phyloP scores from a whole-genome alignment of 306 rosid species.

The Macrotyloma uniflorum region DNA sequence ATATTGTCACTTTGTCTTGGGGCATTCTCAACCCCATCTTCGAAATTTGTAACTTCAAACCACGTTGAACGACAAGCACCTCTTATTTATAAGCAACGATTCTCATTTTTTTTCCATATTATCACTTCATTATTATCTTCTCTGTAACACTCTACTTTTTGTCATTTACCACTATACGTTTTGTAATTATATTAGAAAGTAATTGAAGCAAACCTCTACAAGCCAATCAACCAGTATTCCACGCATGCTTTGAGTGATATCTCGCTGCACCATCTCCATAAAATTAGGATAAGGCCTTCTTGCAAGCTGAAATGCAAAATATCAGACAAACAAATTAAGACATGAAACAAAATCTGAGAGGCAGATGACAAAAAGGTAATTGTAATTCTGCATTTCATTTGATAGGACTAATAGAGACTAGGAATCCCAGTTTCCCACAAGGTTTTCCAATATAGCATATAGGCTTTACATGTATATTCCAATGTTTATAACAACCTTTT shows the following conservation, averaged over 20 bases:
- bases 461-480: not conserved
- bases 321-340: conserved; percentile 3
- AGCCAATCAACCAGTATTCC: conserved; percentile 95
- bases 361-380: conserved; percentile 24
- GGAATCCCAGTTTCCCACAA: not conserved
- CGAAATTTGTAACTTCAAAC: not conserved
- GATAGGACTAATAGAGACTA: not conserved
- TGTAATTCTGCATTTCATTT: not conserved
- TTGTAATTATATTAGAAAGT: conserved; percentile 7
- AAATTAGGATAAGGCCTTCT: conserved; percentile 69
- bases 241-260: conserved; percentile 88
- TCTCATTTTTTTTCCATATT: not conserved
- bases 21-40: too few species aligned
- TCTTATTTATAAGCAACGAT: not conserved
- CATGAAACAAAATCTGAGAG: conserved; percentile 26
- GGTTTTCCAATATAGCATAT: not conserved
- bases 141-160: not conserved
- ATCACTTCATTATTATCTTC: not conserved
- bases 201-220: conserved; percentile 74
- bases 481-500: not conserved
- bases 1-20: too few species aligned
- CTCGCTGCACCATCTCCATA: conserved; percentile 75
- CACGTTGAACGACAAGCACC: not conserved
- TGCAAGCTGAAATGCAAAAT: conserved; percentile 58
- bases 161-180: not conserved